Evolutionary conservation across 257 asterid species (phyloP), one percentile per base, ranked within the genome.

Genomic region (Jaltomata sinuosa): DNA sequence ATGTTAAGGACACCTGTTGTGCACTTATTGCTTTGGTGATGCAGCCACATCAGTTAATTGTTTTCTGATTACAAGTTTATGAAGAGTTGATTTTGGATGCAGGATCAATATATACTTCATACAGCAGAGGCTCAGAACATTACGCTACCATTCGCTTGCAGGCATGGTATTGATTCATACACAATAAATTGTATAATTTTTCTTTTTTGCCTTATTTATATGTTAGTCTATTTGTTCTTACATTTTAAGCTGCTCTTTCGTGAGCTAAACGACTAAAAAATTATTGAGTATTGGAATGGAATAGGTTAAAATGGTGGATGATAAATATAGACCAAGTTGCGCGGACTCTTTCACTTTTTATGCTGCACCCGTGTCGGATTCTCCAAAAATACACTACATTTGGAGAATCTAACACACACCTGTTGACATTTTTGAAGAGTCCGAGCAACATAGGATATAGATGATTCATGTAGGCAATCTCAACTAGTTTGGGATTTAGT

Each of bases 101-200:
- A 95, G 99, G 98, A 95, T 84, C 97, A 95, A 88, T 95, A 95
- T 81, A 95, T 95, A 90, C 85, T 95, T 91, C 99, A 93, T 89
- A 93, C 98, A 6, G 99, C 98, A 7, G 99, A 95, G 88, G 91
- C 91, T 71, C 99, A 94, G 93, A 83, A 92, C 85, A 95, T 95
- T 85, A 87, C 59, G 59, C 97, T 95, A 50, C 99, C 98, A 16
- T 95, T 95, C 84, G 97, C 99, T 84, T 96, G 99, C 94, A 93
- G 99, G 91, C 98, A 93, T 82, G 99, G 99, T 96, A 94, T 82
- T 89, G 89, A 84, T 90, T 82, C 93, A 84, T 25, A 45, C 3
- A 3, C 81, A 42, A 22, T 45, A 42, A 1, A 7, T 76, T 47
- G 8, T 40, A 4, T 47, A 45, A 14, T 9, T 3, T 34, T 74